Conservation (phyloP, 306 rosid genomes). For the Lotus japonicus region DNA sequence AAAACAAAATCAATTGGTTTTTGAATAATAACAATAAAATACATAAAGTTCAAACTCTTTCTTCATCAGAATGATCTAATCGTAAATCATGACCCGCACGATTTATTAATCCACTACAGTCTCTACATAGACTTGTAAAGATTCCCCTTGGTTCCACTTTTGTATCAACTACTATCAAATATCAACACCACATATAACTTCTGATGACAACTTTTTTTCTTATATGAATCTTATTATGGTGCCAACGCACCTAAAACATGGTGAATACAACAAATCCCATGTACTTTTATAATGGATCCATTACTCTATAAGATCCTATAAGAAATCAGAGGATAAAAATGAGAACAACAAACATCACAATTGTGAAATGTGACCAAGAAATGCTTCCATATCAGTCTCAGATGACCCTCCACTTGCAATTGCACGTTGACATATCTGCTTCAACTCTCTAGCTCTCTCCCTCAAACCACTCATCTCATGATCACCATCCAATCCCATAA, state of each 20-base stretch:
- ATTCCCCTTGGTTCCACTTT: no score
- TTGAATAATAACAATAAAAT: no score
- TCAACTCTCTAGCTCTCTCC: conserved; percentile 28
- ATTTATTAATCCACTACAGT: no score
- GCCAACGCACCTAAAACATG: not conserved
- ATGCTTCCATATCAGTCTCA: conserved; percentile 19
- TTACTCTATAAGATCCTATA: not conserved
- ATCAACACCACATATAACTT: no score
- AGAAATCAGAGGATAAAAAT: not conserved
- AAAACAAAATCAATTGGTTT: no score
- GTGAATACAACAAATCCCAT: not conserved
- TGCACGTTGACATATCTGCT: conserved; percentile 19
- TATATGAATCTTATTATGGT: no score
- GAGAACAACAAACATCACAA: not conserved
- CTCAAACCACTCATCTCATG: conserved; percentile 34
- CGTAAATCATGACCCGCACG: no score
- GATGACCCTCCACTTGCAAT: conserved; percentile 41
- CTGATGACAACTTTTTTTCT: no score
- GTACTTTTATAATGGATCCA: not conserved
- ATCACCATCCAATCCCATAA: conserved; percentile 38
- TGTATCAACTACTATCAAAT: no score
- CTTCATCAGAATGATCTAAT: no score
- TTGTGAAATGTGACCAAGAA: conserved; percentile 12
- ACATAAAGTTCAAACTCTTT: no score
- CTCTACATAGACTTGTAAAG: no score